Percentiles rank a stretch among this genome's conserved stretches.
phyloP scores from a whole-genome alignment of 768 basidiomycete genomes.

The Rhizopogon vulgaris region DNA sequence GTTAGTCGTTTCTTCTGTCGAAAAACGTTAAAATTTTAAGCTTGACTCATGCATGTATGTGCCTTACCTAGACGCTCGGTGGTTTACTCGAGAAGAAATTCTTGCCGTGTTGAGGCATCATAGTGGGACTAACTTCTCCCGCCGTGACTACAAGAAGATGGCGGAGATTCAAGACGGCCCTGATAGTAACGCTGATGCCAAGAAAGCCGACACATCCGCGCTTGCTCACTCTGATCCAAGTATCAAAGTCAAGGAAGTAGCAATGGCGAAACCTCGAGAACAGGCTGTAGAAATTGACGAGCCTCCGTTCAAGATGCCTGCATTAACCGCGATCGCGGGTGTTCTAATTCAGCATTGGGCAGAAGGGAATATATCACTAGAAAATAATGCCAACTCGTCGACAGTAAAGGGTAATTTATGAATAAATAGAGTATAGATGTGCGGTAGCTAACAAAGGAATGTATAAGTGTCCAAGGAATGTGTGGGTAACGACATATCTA shows the following conservation, averaged over 20 bases:
- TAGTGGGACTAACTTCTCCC: slow-evolving; percentile 42
- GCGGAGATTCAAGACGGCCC: slow-evolving; percentile 35
- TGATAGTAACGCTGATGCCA: slow-evolving; percentile 10
- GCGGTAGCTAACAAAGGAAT: not conserved
- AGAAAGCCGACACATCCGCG: slow-evolving; percentile 9
- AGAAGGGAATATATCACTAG: slow-evolving; percentile 40
- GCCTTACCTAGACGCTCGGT: slow-evolving; percentile 64
- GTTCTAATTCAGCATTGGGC: slow-evolving; percentile 81
- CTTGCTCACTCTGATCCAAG: slow-evolving; percentile 23
- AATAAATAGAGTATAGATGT: slow-evolving; percentile 5
- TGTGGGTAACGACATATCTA: slow-evolving; percentile 43
- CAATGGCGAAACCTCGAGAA: slow-evolving; percentile 10
- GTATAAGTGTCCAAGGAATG: slow-evolving; percentile 34
- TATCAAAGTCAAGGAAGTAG: slow-evolving; percentile 5
- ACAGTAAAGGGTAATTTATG: slow-evolving; percentile 5
- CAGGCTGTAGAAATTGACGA: slow-evolving; percentile 22
- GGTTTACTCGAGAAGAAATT: slow-evolving; percentile 79
- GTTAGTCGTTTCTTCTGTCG: slow-evolving; percentile 34
- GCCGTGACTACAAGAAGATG: slow-evolving; percentile 45
- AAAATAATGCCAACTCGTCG: not conserved
- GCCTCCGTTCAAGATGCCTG: slow-evolving; percentile 69
- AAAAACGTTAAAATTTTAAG: not conserved
- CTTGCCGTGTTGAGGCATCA: slow-evolving; percentile 52
- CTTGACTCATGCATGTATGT: not conserved
- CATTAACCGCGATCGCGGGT: slow-evolving; percentile 75